Evolutionary conservation across 1,284 basidiomycete species (phyloP), one percentile per base, ranked within the genome.

Genomic region (Ustilago lituana): DNA sequence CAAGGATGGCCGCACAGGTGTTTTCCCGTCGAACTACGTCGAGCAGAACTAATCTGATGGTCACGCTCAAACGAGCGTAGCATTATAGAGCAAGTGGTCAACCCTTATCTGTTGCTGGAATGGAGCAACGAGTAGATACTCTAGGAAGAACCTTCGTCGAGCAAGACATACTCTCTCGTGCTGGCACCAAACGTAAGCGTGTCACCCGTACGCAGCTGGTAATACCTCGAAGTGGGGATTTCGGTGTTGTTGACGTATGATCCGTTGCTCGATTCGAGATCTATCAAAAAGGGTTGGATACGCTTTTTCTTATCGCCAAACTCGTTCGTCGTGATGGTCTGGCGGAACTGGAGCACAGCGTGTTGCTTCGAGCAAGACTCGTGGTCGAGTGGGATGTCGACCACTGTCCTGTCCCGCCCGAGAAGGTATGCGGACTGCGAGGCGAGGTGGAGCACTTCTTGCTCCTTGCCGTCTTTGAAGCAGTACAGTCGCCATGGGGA

Each of bases 281-380:
- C 95, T 2, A 96, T 94, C 79, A 94, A 93, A 70, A 33, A 70
- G 24, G 73, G 71, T 61, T 68, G 58, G 15, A 77, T 62, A 20
- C 43, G 53, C 37, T 64, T 86, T 78, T 91, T 93, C 8, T 87
- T 85, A 52, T 87, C 88, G 3, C 95, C 95, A 75, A 89, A 92
- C 80, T 98, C 93, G 81, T 95, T 91, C 77, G 90, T 91, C 75
- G 91, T 89, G 66, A 88, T 88, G 2, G 95, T 87, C 77, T 90
- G 89, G 20, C 95, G 90, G 84, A 91, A 94, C 84, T 99, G 96
- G 33, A 98, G 90, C 4, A 90, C 96, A 20, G 95, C 94, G 79
- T 99, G 96, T 82, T 99, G 96, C 82, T 99, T 99, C 1, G 95
- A 98, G 74, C 92, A 94, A 5, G 94, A 98, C 1, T 94, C 94